These are phyloP conservation scores for Nakaseomyces bracarensis DNA, from an alignment of 1,139 yeast genomes.

Conservation along the genomic window DNA sequence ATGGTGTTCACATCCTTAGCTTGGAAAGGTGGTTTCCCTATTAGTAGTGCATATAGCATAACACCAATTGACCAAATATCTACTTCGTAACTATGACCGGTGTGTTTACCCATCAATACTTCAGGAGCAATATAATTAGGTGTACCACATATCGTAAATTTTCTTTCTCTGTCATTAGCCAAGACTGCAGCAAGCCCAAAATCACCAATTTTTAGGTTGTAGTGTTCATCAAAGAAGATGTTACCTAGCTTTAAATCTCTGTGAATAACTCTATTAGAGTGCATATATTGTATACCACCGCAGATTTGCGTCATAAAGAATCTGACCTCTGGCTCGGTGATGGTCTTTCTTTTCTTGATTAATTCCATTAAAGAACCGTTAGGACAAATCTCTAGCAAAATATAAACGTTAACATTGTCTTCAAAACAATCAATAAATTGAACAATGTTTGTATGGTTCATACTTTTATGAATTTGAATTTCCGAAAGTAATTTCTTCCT, in stretches of 20 bases:
- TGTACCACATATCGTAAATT: slow-evolving; percentile 93
- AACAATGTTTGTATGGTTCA: slow-evolving; percentile 84
- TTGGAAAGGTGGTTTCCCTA: slow-evolving; percentile 96
- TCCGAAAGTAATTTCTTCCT: slow-evolving; percentile 83
- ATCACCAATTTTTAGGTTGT: slow-evolving; percentile 93
- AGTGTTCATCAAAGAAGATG: slow-evolving; percentile 82
- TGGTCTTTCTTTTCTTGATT: slow-evolving; percentile 68
- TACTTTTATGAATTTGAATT: slow-evolving; percentile 87
- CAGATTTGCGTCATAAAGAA: slow-evolving; percentile 84
- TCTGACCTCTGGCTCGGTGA: slow-evolving; percentile 88
- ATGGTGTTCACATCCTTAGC: slow-evolving; percentile 90
- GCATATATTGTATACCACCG: slow-evolving; percentile 91
- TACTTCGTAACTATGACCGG: slow-evolving; percentile 89
- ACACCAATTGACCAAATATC: slow-evolving; percentile 97
- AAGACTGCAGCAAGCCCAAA: slow-evolving; percentile 91
- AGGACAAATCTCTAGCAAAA: slow-evolving; percentile 87
- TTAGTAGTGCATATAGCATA: slow-evolving; percentile 82
- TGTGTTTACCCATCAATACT: slow-evolving; percentile 76
- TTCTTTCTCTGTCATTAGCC: slow-evolving; percentile 60
- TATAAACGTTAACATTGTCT: slow-evolving; percentile 88
- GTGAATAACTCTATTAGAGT: slow-evolving; percentile 87
- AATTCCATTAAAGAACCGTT: slow-evolving; percentile 90
- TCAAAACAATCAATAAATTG: slow-evolving; percentile 92
- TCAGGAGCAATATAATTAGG: slow-evolving; percentile 98
- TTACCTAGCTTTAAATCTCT: slow-evolving; percentile 92